Percentiles rank a stretch among this genome's conserved stretches.
phyloP scores from a whole-genome alignment of 768 basidiomycete species.

The Russula vinacea region DNA sequence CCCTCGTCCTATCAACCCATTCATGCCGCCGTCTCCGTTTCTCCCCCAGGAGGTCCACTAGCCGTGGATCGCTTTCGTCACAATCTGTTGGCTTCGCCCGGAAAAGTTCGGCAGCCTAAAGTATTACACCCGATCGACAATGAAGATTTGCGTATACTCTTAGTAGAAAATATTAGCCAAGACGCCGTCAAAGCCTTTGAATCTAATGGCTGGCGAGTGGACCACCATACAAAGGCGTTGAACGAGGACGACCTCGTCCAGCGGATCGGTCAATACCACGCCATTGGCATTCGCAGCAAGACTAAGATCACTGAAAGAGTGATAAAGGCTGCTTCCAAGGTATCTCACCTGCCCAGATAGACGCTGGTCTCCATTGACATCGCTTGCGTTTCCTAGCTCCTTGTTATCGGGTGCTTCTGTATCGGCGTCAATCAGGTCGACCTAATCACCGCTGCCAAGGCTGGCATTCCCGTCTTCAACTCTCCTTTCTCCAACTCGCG shows the following conservation, averaged over 20 bases:
- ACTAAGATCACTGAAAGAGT: conserved; percentile 93
- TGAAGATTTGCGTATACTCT: conserved; percentile 72
- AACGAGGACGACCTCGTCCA: conserved; percentile 91
- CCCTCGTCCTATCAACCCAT: conserved; percentile 35
- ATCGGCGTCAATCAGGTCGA: conserved; percentile 99
- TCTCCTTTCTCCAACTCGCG: conserved; percentile 99
- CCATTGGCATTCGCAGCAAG: conserved; percentile 95
- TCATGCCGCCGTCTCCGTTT: conserved; percentile 49
- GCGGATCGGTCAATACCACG: conserved; percentile 82
- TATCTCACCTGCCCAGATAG: conserved; percentile 33
- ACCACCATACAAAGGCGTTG: conserved; percentile 81
- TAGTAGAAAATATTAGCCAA: conserved; percentile 93
- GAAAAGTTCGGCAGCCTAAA: conserved; percentile 53
- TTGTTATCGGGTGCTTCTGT: conserved; percentile 98
- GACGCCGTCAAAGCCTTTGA: conserved; percentile 81
- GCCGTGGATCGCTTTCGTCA: conserved; percentile 37
- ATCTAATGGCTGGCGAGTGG: conserved; percentile 85
- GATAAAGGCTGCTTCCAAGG: conserved; percentile 83
- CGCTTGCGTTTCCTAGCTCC: conserved; percentile 52
- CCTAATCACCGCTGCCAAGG: conserved; percentile 71
- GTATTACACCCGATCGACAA: conserved; percentile 82
- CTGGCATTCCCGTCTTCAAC: conserved; percentile 98
- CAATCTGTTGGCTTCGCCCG: conserved; percentile 21
- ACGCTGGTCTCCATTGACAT: neutral
- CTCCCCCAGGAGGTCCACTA: conserved; percentile 47